These are phyloP conservation scores for Globisporangium takayamanum DNA, from an alignment of 352 stramenopile species.

Conservation along the genomic window DNA sequence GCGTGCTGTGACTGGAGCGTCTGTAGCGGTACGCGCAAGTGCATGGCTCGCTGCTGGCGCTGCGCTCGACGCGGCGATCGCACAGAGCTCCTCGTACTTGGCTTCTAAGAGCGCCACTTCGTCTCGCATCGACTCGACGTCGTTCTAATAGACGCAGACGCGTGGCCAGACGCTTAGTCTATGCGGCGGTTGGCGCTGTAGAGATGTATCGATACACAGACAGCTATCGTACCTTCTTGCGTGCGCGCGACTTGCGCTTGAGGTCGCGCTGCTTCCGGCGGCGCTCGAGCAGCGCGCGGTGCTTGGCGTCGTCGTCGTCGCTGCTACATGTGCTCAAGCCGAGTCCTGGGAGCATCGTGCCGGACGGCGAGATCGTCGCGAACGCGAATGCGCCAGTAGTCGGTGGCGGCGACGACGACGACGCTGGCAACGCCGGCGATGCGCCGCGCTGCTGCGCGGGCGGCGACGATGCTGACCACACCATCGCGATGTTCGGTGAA, in stretches of 20 bases:
- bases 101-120: constrained; percentile 27
- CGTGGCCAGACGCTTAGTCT: not conserved
- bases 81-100: constrained; percentile 22
- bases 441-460: not conserved
- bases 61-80: constrained; percentile 6
- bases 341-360: not conserved
- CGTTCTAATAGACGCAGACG: constrained; percentile 15
- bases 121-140: constrained; percentile 37
- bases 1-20: not conserved
- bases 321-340: not conserved
- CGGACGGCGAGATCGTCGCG: constrained; percentile 9
- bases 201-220: too few relatives aligned
- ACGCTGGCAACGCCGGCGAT: not conserved
- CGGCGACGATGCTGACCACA: too few relatives aligned
- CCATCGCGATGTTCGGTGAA: too few relatives aligned
- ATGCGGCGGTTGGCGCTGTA: not conserved
- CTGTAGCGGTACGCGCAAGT: too few relatives aligned
- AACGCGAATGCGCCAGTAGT: constrained; percentile 4
- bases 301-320: not conserved
- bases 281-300: constrained; percentile 11
- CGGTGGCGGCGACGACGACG: not conserved
- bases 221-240: constrained; percentile 9
- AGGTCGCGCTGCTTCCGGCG: constrained; percentile 16
- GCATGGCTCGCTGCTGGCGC: constrained; percentile 1
- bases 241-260: constrained; percentile 15